Percentiles rank a stretch among this genome's conserved stretches.
Conservation (phyloP, 164 flowering plant species). For the Hamamelis virginiana region DNA sequence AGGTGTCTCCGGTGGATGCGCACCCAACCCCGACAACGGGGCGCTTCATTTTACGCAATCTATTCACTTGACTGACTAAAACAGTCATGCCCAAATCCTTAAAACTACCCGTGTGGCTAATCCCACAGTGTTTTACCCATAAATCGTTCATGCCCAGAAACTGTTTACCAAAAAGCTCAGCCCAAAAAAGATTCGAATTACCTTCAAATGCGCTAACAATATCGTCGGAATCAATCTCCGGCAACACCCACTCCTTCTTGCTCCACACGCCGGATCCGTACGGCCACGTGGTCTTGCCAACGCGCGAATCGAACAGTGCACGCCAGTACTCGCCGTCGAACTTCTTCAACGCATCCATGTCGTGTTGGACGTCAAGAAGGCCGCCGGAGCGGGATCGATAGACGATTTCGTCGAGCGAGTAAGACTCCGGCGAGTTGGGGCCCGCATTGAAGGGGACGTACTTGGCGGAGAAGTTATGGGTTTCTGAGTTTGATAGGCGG, state of each 20-base stretch:
- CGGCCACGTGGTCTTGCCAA: constrained; percentile 87
- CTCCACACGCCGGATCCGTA: constrained; percentile 93
- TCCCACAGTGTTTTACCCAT: constrained; percentile 91
- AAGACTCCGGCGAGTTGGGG: constrained; percentile 49
- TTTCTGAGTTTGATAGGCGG: background rate
- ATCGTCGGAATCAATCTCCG: constrained; percentile 74
- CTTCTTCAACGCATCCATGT: constrained; percentile 60
- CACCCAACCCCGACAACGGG: constrained; percentile 80
- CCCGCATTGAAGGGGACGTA: constrained; percentile 39
- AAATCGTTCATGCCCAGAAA: constrained; percentile 77
- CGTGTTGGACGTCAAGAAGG: constrained; percentile 83
- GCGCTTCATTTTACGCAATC: constrained; percentile 54
- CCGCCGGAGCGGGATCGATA: constrained; percentile 85
- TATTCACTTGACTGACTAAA: constrained; percentile 80
- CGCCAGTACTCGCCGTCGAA: constrained; percentile 79
- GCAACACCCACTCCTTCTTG: constrained; percentile 92
- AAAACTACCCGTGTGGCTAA: constrained; percentile 87
- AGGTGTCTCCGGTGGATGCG: constrained; percentile 86
- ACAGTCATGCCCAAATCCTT: constrained; percentile 95
- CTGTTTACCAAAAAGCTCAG: constrained; percentile 84
- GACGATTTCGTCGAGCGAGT: constrained; percentile 86
- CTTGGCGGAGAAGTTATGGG: constrained; percentile 28
- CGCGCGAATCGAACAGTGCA: constrained; percentile 70
- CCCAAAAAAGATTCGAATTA: constrained; percentile 87
- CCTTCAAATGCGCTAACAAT: constrained; percentile 82